A percentile compares a stretch with the other conserved stretches of the same genome.
Conservation (phyloP, 768 basidiomycete genomes). For the Collybia mongolica region DNA sequence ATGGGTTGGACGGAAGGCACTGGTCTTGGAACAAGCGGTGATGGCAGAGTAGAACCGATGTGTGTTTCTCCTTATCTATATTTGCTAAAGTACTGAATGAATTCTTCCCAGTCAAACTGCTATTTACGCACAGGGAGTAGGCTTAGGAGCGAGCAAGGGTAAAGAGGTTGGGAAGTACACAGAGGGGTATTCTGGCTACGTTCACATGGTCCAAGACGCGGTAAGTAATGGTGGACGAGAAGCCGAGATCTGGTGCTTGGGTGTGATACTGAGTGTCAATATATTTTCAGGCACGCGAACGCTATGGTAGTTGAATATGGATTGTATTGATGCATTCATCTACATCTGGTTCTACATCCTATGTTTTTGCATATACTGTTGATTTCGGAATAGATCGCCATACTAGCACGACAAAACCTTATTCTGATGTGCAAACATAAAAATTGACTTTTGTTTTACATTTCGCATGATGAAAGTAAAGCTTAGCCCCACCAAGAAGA, state of each 20-base stretch:
- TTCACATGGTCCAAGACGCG: constrained; percentile 70
- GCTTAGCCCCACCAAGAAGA: no score
- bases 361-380: no score
- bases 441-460: no score
- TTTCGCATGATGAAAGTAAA: no score
- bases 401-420: no score
- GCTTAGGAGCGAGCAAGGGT: constrained; percentile 90
- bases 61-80: constrained; percentile 32
- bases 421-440: no score
- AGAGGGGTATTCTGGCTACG: constrained; percentile 69
- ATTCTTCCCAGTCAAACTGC: constrained; percentile 61
- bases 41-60: constrained; percentile 89
- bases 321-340: no score
- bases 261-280: constrained; percentile 6
- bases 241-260: no score
- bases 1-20: constrained; percentile 97
- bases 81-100: not conserved
- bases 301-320: constrained; percentile 30
- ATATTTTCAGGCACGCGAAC: constrained; percentile 36
- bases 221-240: constrained; percentile 34
- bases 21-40: constrained; percentile 79
- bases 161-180: constrained; percentile 75
- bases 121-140: constrained; percentile 85
- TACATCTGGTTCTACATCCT: no score
- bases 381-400: no score